Percentiles rank a stretch among this genome's conserved stretches.
These are phyloP conservation scores for Camellia japonica DNA, from an alignment of 148 eudicot genomes.

Conservation along the genomic window DNA sequence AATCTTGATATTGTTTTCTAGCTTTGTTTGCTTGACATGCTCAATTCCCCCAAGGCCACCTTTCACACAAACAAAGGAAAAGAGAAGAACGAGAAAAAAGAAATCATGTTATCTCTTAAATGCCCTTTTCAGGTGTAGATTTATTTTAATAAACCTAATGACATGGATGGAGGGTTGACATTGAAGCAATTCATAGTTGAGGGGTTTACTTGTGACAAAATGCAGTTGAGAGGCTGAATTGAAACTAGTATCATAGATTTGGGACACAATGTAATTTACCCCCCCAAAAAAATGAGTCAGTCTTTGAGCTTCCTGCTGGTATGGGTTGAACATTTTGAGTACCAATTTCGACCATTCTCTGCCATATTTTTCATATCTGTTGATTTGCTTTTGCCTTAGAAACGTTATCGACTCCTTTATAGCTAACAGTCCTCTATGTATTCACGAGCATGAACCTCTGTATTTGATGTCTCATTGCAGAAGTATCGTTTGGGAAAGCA, in stretches of 20 bases:
- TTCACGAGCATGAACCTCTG: slow-evolving; percentile 3
- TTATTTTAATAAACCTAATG: no score
- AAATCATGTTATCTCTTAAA: background rate
- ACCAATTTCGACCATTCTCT: background rate
- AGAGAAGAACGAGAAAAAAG: background rate
- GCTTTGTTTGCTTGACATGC: background rate
- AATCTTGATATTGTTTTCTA: background rate
- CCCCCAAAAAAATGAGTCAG: background rate
- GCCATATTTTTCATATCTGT: background rate
- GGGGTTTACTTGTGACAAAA: no score
- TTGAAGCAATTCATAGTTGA: no score
- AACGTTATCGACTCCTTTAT: background rate
- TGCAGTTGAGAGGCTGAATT: no score
- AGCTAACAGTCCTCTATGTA: background rate
- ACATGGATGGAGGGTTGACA: no score
- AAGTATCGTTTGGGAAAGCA: slow-evolving; percentile 50
- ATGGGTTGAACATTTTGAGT: background rate
- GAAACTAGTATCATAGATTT: no score
- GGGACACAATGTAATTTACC: no score
- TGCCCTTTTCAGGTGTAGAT: no score
- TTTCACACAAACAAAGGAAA: background rate
- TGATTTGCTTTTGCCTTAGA: background rate
- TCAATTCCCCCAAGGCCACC: background rate
- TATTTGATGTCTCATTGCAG: slow-evolving; percentile 26
- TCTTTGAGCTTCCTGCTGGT: slow-evolving; percentile 1